Evolutionary conservation across 805 yeast genomes (phyloP), one percentile per base, ranked within the genome.

Genomic region (Yarrowia sp.): DNA sequence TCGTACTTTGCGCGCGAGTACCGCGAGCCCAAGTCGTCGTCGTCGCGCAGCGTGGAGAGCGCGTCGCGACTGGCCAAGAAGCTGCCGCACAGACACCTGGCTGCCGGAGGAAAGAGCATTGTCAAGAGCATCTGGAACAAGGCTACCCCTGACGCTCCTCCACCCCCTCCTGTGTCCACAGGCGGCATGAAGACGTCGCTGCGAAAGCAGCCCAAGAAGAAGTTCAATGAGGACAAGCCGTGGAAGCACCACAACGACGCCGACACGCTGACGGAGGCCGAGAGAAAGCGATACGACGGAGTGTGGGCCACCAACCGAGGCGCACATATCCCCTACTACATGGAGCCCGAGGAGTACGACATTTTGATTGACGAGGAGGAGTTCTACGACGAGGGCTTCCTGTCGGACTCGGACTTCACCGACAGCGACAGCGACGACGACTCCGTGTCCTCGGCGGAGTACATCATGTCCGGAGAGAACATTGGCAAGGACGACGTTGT

Each of bases 281-380:
- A 94, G 71, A 80, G 89, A 63, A 91, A 91, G 70, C 75, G 98
- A 36, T 94, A 93, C 72, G 97, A 92, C 72, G 96, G 96, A 24
- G 81, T 94, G 14, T 94, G 97, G 97, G 96, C 87, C 0, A 84
- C 96, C 32, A 94, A 94, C 70, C 84, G 83, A 65, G 96, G 94
- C 2, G 69, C 67, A 13, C 74, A 71, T 53, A 65, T 68, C 21
- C 47, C 61, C 13, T 35, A 22, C 36, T 51, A 22, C 42, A 51
- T 51, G 58, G 58, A 51, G 22, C 58, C 32, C 4, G 58, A 51
- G 31, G 58, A 51, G 31, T 51, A 51, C 13, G 42, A 56, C 10
- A 61, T 42, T 24, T 27, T 63, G 42, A 12, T 19, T 21, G 73
- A 70, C 36, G 63, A 35, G 19, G 68, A 63, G 10, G 32, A 62